phyloP scores from a whole-genome alignment of 306 rosid species.

The Quercus alba region DNA sequence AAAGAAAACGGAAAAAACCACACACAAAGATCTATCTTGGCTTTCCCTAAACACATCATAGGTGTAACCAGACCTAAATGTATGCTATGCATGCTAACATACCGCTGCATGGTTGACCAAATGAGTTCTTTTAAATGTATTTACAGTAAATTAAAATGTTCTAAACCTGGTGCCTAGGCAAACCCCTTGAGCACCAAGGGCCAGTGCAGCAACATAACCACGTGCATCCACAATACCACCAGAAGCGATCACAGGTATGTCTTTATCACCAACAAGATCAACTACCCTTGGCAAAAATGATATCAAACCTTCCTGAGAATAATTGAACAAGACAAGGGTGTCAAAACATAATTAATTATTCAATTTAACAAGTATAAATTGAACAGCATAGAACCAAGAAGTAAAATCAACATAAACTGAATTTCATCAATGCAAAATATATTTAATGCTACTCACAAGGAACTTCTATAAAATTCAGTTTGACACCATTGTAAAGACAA shows the following conservation, averaged over 20 bases:
- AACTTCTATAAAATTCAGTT: neutral
- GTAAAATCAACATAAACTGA: neutral
- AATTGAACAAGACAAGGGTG: neutral
- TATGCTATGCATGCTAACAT: neutral
- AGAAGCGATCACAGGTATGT: constrained; percentile 77
- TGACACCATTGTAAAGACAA: neutral
- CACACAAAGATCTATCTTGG: too few species aligned
- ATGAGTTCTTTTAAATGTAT: neutral
- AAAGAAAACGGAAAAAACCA: too few species aligned
- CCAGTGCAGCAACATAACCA: constrained; percentile 88
- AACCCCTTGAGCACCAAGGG: constrained; percentile 82
- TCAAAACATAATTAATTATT: neutral
- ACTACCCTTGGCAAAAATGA: constrained; percentile 75
- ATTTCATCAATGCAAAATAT: neutral
- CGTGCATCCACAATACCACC: constrained; percentile 77
- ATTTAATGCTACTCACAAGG: neutral
- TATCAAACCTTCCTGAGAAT: constrained; percentile 61
- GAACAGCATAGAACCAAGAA: neutral
- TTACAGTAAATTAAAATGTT: neutral
- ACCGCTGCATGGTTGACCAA: neutral
- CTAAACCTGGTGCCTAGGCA: constrained; percentile 79
- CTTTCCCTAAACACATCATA: too few species aligned
- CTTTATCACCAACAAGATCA: constrained; percentile 62
- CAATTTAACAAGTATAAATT: neutral
- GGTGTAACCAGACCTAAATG: neutral